phyloP scores from a whole-genome alignment of 2,329 filamentous ascomycete genomes.

The Aspergillus sp. region DNA sequence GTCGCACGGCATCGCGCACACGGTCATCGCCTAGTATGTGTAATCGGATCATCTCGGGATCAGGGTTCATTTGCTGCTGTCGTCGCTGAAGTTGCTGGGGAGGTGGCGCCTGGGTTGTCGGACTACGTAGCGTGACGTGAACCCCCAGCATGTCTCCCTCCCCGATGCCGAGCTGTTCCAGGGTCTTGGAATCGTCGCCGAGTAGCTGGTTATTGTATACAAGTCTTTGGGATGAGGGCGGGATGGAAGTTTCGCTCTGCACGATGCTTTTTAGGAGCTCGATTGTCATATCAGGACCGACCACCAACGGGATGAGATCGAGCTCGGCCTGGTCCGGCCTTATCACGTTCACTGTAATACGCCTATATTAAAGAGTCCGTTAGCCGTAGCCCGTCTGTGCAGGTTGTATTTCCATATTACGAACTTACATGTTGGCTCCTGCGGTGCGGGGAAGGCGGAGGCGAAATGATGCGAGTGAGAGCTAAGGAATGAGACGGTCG shows the following conservation, averaged over 20 bases:
- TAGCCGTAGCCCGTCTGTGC: neutral
- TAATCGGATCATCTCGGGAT: conserved; percentile 79
- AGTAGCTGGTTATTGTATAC: conserved; percentile 88
- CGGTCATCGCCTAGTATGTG: conserved; percentile 78
- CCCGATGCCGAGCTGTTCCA: conserved; percentile 75
- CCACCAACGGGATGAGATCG: conserved; percentile 77
- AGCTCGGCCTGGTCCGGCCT: conserved; percentile 69
- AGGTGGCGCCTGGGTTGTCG: conserved; percentile 30
- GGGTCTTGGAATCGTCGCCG: conserved; percentile 72
- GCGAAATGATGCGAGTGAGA: neutral
- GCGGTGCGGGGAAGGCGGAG: conserved; percentile 18
- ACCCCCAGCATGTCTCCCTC: conserved; percentile 93
- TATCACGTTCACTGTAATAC: conserved; percentile 82
- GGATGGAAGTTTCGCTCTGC: conserved; percentile 76
- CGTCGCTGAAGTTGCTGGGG: conserved; percentile 31
- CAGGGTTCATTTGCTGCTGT: conserved; percentile 42
- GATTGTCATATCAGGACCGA: conserved; percentile 78
- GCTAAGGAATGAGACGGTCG: neutral
- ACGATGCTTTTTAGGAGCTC: conserved; percentile 85
- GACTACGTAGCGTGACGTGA: conserved; percentile 57
- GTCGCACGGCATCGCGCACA: conserved; percentile 68
- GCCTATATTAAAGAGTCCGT: conserved; percentile 56
- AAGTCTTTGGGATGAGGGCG: conserved; percentile 73
- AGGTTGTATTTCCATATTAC: neutral
- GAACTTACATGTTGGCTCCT: conserved; percentile 22